These are phyloP conservation scores for Beta vulgaris DNA, from an alignment of 148 eudicot genomes.

Conservation along the genomic window DNA sequence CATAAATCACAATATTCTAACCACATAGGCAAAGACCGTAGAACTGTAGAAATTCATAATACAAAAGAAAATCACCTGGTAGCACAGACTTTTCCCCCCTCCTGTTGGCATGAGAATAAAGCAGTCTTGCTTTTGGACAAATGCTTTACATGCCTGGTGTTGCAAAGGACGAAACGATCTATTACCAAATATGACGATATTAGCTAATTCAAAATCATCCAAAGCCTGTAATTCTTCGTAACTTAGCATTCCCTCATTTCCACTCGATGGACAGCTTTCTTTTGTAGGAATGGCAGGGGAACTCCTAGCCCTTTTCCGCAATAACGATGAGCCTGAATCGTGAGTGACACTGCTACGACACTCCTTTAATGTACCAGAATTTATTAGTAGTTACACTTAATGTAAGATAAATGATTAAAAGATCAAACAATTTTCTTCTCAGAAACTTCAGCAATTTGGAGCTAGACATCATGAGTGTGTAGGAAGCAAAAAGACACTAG, in stretches of 20 bases:
- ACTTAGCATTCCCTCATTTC: slow-evolving; percentile 42
- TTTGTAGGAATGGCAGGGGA: background rate
- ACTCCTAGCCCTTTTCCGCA: slow-evolving; percentile 35
- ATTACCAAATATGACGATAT: slow-evolving; percentile 89
- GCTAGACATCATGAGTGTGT: background rate
- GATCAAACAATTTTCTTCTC: background rate
- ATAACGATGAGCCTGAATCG: slow-evolving; percentile 44
- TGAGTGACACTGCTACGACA: slow-evolving; percentile 42
- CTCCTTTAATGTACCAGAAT: slow-evolving; percentile 46
- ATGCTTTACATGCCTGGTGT: slow-evolving; percentile 86
- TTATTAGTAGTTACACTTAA: background rate
- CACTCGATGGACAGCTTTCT: slow-evolving; percentile 25
- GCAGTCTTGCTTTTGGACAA: slow-evolving; percentile 59
- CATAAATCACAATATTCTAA: background rate
- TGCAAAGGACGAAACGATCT: slow-evolving; percentile 79
- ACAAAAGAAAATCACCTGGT: slow-evolving; percentile 53
- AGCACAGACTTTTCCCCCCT: slow-evolving; percentile 98
- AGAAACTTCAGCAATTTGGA: background rate
- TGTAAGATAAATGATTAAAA: background rate
- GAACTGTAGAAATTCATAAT: background rate
- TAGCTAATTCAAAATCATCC: slow-evolving; percentile 95
- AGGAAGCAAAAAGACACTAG: background rate
- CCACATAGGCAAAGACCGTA: too few relatives aligned
- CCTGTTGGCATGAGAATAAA: slow-evolving; percentile 99
- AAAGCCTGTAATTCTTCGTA: slow-evolving; percentile 68